These are phyloP conservation scores for Venturia nashicola DNA, from an alignment of 2,329 filamentous ascomycete species.

Conservation along the genomic window DNA sequence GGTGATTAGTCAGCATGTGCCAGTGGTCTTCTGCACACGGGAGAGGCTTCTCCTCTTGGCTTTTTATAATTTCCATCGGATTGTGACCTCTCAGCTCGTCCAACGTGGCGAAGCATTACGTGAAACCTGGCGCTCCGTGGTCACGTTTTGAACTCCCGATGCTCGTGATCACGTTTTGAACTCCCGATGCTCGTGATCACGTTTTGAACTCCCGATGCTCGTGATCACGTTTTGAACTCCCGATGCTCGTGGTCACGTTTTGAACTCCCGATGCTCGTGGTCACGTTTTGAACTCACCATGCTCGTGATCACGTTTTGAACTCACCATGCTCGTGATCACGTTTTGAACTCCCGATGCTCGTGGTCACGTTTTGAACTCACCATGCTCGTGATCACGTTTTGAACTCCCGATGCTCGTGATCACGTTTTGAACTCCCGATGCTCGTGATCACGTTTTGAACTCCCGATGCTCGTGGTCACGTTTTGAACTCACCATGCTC, in stretches of 20 bases:
- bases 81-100: background rate
- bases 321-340: too few relatives aligned
- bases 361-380: too few relatives aligned
- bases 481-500: too few relatives aligned
- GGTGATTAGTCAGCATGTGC: background rate
- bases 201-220: slow-evolving; percentile 1
- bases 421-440: too few relatives aligned
- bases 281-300: slow-evolving; percentile 2
- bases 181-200: slow-evolving; percentile 2
- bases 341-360: slow-evolving; percentile 1
- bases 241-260: slow-evolving; percentile 1
- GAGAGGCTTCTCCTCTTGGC: background rate
- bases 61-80: background rate
- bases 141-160: slow-evolving; percentile 1
- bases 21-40: background rate
- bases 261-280: background rate
- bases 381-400: background rate
- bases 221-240: too few relatives aligned
- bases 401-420: slow-evolving; percentile 2
- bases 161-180: slow-evolving; percentile 1
- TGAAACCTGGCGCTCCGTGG: background rate
- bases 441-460: background rate
- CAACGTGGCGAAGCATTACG: background rate
- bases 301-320: too few relatives aligned
- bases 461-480: slow-evolving; percentile 1